Conservation (phyloP, 2,329 filamentous ascomycete genomes). For the Trichoderma lentiforme region DNA sequence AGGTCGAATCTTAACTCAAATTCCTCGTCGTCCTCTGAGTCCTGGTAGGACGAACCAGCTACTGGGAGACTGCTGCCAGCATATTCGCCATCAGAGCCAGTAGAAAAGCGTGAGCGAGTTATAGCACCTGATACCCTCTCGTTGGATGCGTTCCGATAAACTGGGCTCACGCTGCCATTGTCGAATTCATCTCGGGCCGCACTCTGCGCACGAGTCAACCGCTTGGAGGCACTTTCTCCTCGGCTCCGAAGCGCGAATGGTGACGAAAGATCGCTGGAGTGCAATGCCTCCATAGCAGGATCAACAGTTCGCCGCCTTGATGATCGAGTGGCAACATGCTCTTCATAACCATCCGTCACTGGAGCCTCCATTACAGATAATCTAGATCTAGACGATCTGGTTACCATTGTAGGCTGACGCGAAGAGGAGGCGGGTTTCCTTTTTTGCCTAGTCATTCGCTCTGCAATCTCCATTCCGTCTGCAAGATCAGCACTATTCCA, state of each 20-base stretch:
- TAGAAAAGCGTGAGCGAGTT: slow-evolving; percentile 51
- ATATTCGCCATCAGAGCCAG: slow-evolving; percentile 39
- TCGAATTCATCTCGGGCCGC: not conserved
- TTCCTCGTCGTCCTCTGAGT: slow-evolving; percentile 48
- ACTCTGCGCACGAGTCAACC: not conserved
- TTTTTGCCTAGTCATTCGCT: not conserved
- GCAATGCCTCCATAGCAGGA: slow-evolving; percentile 59
- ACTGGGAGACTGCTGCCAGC: slow-evolving; percentile 37
- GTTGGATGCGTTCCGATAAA: slow-evolving; percentile 26
- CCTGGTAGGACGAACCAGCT: slow-evolving; percentile 24
- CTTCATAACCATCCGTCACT: not conserved
- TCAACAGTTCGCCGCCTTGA: slow-evolving; percentile 35
- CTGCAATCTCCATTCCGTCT: slow-evolving; percentile 29
- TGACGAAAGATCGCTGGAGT: slow-evolving; percentile 56
- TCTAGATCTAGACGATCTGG: not conserved
- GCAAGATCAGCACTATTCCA: slow-evolving; percentile 58
- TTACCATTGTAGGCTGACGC: slow-evolving; percentile 46
- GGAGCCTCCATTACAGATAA: not conserved
- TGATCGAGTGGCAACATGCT: not conserved
- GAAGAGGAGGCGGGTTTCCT: not conserved
- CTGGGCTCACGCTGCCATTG: slow-evolving; percentile 45
- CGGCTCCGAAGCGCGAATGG: slow-evolving; percentile 43
- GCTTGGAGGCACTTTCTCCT: slow-evolving; percentile 7
- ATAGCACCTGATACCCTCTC: slow-evolving; percentile 24
- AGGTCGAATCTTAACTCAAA: slow-evolving; percentile 46